Percentiles rank a stretch among this genome's conserved stretches.
These are phyloP conservation scores for Aspergillus ostianus DNA, from an alignment of 495 filamentous ascomycete genomes.

Conservation along the genomic window DNA sequence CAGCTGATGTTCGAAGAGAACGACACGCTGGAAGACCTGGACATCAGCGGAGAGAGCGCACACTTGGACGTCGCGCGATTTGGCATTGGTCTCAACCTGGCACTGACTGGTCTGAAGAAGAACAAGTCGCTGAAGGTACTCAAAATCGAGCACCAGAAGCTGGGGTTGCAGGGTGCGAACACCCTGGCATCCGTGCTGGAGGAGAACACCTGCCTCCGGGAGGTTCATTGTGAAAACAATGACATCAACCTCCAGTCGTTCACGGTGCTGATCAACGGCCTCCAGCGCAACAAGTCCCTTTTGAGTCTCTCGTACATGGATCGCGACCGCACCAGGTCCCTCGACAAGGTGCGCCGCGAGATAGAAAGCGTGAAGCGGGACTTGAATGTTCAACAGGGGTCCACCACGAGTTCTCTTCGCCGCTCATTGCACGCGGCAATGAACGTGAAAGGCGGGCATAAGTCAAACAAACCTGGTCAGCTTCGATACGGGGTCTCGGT, in stretches of 20 bases:
- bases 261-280: slow-evolving; percentile 70
- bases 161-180: slow-evolving; percentile 69
- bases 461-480: slow-evolving; percentile 31
- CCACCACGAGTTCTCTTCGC: slow-evolving; percentile 44
- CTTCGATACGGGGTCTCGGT: slow-evolving; percentile 20
- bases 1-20: slow-evolving; percentile 78
- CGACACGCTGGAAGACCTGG: slow-evolving; percentile 69
- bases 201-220: slow-evolving; percentile 60
- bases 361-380: slow-evolving; percentile 53
- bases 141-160: slow-evolving; percentile 65
- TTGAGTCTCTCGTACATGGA: slow-evolving; percentile 66
- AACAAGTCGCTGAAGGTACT: slow-evolving; percentile 76
- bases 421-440: slow-evolving; percentile 46
- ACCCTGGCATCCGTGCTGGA: slow-evolving; percentile 75
- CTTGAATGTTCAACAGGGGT: slow-evolving; percentile 27
- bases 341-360: slow-evolving; percentile 61
- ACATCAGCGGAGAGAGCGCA: slow-evolving; percentile 87
- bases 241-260: slow-evolving; percentile 76
- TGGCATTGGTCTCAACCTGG: slow-evolving; percentile 76
- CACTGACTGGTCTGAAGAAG: slow-evolving; percentile 70
- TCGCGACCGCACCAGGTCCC: slow-evolving; percentile 57
- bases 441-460: slow-evolving; percentile 32
- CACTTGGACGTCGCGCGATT: slow-evolving; percentile 83
- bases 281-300: slow-evolving; percentile 65
- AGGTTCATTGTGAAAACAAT: slow-evolving; percentile 76